phyloP scores from a whole-genome alignment of 495 filamentous ascomycete species.

The Mycothermus thermophilus region DNA sequence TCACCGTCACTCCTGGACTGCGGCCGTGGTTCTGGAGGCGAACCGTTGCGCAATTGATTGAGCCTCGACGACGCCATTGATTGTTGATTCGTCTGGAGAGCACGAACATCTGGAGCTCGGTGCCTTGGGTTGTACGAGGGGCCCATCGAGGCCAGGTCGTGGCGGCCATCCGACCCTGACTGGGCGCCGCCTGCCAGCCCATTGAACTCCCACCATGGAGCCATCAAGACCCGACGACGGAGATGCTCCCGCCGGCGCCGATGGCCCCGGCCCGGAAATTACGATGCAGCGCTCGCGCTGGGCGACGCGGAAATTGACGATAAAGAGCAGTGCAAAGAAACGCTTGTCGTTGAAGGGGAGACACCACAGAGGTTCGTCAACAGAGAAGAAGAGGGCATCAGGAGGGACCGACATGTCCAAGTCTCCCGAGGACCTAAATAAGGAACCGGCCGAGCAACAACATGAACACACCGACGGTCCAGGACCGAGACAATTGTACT shows the following conservation, averaged over 20 bases:
- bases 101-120: no score
- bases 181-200: constrained; percentile 37
- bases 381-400: constrained; percentile 64
- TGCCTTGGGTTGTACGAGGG: no score
- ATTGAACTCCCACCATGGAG: constrained; percentile 33
- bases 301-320: constrained; percentile 75
- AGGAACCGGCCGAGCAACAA: no score
- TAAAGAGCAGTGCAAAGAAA: constrained; percentile 61
- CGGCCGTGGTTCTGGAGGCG: no score
- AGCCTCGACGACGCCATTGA: no score
- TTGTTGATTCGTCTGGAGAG: no score
- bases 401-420: constrained; percentile 32
- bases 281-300: constrained; percentile 58
- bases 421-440: constrained; percentile 25
- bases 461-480: constrained; percentile 24
- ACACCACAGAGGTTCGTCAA: constrained; percentile 45
- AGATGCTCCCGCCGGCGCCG: no score
- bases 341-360: constrained; percentile 73
- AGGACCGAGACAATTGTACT: constrained; percentile 47
- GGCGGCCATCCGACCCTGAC: constrained; percentile 32
- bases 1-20: no score
- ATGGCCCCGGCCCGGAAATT: constrained; percentile 40
- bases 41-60: no score
- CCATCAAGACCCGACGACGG: constrained; percentile 32
- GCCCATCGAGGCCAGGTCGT: constrained; percentile 28